phyloP scores from a whole-genome alignment of 305 asterid genomes.

The Fraxinus ornus region DNA sequence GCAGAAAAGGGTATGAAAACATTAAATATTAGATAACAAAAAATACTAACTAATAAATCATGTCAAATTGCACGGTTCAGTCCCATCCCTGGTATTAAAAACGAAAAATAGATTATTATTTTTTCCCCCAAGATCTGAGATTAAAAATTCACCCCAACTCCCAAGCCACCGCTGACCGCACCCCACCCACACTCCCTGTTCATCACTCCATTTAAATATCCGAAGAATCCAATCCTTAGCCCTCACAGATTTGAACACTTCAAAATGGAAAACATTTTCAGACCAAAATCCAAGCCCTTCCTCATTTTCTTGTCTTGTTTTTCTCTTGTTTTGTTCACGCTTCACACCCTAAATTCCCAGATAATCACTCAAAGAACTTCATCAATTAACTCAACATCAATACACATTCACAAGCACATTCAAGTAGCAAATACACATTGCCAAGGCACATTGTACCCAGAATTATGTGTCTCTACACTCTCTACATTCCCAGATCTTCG shows the following conservation, averaged over 20 bases:
- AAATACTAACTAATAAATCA: slow-evolving; percentile 7
- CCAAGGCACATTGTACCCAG: slow-evolving; percentile 61
- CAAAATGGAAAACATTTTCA: slow-evolving; percentile 7
- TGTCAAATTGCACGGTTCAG: background rate
- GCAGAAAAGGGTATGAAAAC: background rate
- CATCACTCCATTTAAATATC: slow-evolving; percentile 17
- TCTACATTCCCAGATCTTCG: slow-evolving; percentile 55
- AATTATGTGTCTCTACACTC: slow-evolving; percentile 73
- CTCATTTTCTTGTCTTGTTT: slow-evolving; percentile 33
- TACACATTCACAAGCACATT: slow-evolving; percentile 48
- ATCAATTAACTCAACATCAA: slow-evolving; percentile 12
- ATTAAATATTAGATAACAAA: slow-evolving; percentile 17
- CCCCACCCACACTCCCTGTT: background rate
- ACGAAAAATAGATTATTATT: background rate
- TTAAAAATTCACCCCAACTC: background rate
- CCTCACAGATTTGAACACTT: background rate
- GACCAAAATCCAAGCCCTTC: slow-evolving; percentile 26
- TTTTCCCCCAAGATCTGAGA: background rate
- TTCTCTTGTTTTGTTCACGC: slow-evolving; percentile 26
- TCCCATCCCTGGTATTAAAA: slow-evolving; percentile 14
- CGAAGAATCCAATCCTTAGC: slow-evolving; percentile 17
- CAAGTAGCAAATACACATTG: slow-evolving; percentile 53
- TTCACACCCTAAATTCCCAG: slow-evolving; percentile 26
- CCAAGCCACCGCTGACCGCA: background rate
- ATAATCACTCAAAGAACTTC: slow-evolving; percentile 11